Percentiles rank a stretch among this genome's conserved stretches.
Evolutionary conservation across 1,139 yeast genomes (phyloP).

Genomic region (Debaryomyces psychrophilus): DNA sequence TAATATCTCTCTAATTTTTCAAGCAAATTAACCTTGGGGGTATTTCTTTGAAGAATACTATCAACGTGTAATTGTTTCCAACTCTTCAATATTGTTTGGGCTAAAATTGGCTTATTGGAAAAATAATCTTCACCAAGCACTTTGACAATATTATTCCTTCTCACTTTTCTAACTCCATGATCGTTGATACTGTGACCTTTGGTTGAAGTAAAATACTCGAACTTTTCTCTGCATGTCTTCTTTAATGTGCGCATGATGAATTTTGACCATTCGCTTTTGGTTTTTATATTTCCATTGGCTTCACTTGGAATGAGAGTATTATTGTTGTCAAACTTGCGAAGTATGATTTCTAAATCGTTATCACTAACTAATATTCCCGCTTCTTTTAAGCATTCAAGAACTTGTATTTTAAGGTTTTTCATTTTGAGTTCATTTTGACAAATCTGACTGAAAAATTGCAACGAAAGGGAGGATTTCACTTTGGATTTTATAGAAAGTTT

Average conservation of each 20-base stretch:
- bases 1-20: background rate
- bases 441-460: constrained; percentile 1
- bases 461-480: constrained; percentile 27
- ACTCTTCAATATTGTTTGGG: background rate
- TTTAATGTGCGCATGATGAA: background rate
- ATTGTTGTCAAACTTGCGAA: background rate
- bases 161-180: background rate
- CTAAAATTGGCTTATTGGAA: constrained; percentile 2
- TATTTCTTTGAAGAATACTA: background rate
- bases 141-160: background rate
- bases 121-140: background rate
- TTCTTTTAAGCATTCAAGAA: background rate
- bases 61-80: constrained; percentile 3
- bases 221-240: background rate
- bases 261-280: constrained; percentile 2
- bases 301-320: background rate
- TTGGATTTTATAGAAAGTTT: constrained; percentile 41
- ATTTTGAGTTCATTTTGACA: background rate
- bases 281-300: background rate
- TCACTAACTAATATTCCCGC: background rate
- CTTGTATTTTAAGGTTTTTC: background rate
- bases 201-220: background rate
- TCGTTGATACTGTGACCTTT: background rate
- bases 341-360: background rate
- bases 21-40: background rate